These are phyloP conservation scores for Phytophthora pisi DNA, from an alignment of 352 stramenopile species.

Conservation along the genomic window DNA sequence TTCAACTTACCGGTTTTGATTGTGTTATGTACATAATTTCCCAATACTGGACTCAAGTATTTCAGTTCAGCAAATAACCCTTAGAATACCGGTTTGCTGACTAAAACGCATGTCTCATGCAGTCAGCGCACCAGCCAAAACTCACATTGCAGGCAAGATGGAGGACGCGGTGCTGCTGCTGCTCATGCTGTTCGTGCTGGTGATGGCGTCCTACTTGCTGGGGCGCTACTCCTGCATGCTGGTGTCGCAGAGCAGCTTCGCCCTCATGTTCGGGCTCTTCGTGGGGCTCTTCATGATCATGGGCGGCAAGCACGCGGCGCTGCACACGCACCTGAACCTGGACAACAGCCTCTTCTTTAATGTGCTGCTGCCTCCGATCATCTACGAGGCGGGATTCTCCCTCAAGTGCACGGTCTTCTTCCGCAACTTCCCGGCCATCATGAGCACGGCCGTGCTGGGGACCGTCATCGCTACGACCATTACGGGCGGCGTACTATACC, in stretches of 20 bases:
- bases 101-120: constrained; percentile 21
- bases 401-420: constrained; percentile 88
- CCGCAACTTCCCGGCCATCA: constrained; percentile 86
- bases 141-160: constrained; percentile 41
- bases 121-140: constrained; percentile 3
- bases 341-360: constrained; percentile 91
- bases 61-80: constrained; percentile 27
- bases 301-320: constrained; percentile 62
- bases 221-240: constrained; percentile 86
- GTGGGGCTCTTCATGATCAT: constrained; percentile 76
- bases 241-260: constrained; percentile 87
- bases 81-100: constrained; percentile 14
- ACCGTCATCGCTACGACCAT: constrained; percentile 81
- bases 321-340: constrained; percentile 83
- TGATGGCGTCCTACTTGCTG: constrained; percentile 89
- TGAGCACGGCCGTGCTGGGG: constrained; percentile 82
- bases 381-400: constrained; percentile 88
- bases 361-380: constrained; percentile 85
- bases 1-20: constrained; percentile 28
- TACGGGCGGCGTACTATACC: constrained; percentile 75
- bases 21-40: constrained; percentile 21
- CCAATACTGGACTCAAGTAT: constrained; percentile 22
- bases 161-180: constrained; percentile 85
- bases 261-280: constrained; percentile 78
- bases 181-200: constrained; percentile 86